These are phyloP conservation scores for Cystobasidium sp. DNA, from an alignment of 1,284 basidiomycete species.

Conservation along the genomic window DNA sequence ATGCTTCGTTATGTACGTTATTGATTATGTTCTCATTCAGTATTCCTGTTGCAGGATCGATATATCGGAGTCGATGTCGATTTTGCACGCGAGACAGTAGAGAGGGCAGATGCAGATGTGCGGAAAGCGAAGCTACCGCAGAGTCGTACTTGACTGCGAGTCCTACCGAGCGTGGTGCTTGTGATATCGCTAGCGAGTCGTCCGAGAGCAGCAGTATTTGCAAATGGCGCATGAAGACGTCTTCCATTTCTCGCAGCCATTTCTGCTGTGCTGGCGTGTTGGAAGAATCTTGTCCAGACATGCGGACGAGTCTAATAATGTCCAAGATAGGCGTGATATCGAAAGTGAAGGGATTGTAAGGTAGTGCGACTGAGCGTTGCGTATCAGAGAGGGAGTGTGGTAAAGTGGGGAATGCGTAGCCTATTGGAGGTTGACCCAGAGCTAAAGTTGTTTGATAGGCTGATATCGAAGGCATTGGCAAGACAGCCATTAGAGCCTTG, in stretches of 20 bases:
- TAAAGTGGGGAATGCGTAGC: slow-evolving; percentile 49
- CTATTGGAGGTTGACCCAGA: neutral
- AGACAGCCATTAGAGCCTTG: neutral
- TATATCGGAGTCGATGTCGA: slow-evolving; percentile 5
- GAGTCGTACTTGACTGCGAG: slow-evolving; percentile 8
- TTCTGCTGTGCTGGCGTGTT: neutral
- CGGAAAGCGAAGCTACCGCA: neutral
- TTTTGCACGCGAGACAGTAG: neutral
- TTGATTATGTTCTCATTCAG: neutral
- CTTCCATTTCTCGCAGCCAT: neutral
- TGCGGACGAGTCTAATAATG: slow-evolving; percentile 40
- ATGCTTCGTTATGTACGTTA: neutral
- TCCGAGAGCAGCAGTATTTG: slow-evolving; percentile 3
- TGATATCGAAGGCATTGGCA: neutral
- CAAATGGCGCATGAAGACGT: neutral
- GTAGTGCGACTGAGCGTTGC: slow-evolving; percentile 14
- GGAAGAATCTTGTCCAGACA: neutral
- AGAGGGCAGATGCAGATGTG: neutral
- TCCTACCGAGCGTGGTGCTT: neutral
- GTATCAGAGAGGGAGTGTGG: neutral
- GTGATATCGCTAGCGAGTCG: neutral
- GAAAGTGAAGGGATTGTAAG: slow-evolving; percentile 49
- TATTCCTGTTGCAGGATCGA: slow-evolving; percentile 3
- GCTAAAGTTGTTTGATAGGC: neutral
- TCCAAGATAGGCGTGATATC: slow-evolving; percentile 52